A percentile compares a stretch with the other conserved stretches of the same genome.
Evolutionary conservation across 495 filamentous ascomycete species (phyloP).

Genomic region (Talaromyces adpressus): DNA sequence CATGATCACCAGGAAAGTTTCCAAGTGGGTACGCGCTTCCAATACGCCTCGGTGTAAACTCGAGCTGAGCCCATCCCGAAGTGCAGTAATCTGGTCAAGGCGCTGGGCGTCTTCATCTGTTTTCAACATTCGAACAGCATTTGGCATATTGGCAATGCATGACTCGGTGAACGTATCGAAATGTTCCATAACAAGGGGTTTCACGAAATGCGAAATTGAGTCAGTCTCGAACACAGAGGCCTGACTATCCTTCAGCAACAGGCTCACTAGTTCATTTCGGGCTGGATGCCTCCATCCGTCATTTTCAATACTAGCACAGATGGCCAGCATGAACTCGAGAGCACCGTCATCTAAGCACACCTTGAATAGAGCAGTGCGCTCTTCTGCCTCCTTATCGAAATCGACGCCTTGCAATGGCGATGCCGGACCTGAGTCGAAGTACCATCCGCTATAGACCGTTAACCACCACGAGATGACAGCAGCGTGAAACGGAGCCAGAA

Average conservation of each 20-base stretch:
- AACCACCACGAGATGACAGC: conserved; percentile 76
- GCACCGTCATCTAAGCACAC: conserved; percentile 81
- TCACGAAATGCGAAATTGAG: conserved; percentile 56
- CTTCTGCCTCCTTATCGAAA: conserved; percentile 56
- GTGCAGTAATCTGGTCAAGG: conserved; percentile 52
- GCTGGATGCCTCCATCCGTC: conserved; percentile 78
- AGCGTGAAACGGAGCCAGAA: conserved; percentile 65
- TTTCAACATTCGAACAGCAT: conserved; percentile 78
- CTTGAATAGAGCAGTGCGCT: conserved; percentile 62
- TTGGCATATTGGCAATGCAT: conserved; percentile 90
- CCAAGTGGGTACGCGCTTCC: conserved; percentile 65
- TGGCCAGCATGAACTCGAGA: conserved; percentile 81
- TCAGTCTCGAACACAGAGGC: conserved; percentile 54
- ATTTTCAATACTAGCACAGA: conserved; percentile 68
- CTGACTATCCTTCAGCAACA: conserved; percentile 70
- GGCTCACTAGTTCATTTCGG: conserved; percentile 63
- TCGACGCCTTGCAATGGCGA: conserved; percentile 49
- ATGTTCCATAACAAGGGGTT: conserved; percentile 63
- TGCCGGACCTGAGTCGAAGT: conserved; percentile 57
- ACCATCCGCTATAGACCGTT: conserved; percentile 85
- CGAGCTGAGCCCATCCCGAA: conserved; percentile 41
- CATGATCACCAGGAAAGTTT: conserved; percentile 86
- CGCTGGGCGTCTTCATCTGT: conserved; percentile 84
- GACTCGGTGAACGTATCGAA: conserved; percentile 82
- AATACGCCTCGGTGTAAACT: conserved; percentile 38